Base-by-base conservation (phyloP, 2,329 filamentous ascomycete species). In the Nemania sp. region DNA sequence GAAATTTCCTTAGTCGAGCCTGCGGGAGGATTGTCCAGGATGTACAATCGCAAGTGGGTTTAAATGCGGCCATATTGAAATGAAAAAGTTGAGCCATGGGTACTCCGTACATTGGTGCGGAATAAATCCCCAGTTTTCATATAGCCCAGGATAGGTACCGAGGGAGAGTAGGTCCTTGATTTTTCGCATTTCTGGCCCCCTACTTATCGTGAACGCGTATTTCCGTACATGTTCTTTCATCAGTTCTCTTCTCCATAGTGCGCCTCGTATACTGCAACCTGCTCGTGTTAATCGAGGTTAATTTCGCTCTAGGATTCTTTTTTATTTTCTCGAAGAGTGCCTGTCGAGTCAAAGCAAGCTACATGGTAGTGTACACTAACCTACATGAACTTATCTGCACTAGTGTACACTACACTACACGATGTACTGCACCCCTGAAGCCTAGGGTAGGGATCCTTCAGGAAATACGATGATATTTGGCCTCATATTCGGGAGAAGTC, bases 41-140 rank as follows among this genome's bases (percentile, higher is more conserved):
- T 58, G 45, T 51, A 57, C 50, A 28, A 30, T n/a, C n/a, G n/a
- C n/a, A 44, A 46, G 50, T 57, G 57, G 50, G 39, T 56, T 59
- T 43, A 20, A 53, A 30, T 51, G 45, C 37, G 52, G 48, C 48
- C 44, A 45, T 52, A 22, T 42, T 49, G 26, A 59, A 59, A 56
- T 59, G 56, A 58, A 51, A 51, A 47, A 42, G 39, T 23, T 53
- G 45, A 54, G 22, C 22, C 17, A 26, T 50, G 19, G 44, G n/a
- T 31, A 31, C 9, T 14, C 28, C n/a, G n/a, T 31, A 31, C 26
- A 11, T 6, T 57, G 52, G 57, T 53, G 55, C 49, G 57, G 54
- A 49, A 52, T 51, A 20, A 22, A 52, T 56, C 54, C 52, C 57
- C 57, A 51, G 49, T 58, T 60, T 60, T 60, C 57, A 60, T 60